These are phyloP conservation scores for Blastobotrys terrestris DNA, from an alignment of 805 yeast species.

Conservation along the genomic window DNA sequence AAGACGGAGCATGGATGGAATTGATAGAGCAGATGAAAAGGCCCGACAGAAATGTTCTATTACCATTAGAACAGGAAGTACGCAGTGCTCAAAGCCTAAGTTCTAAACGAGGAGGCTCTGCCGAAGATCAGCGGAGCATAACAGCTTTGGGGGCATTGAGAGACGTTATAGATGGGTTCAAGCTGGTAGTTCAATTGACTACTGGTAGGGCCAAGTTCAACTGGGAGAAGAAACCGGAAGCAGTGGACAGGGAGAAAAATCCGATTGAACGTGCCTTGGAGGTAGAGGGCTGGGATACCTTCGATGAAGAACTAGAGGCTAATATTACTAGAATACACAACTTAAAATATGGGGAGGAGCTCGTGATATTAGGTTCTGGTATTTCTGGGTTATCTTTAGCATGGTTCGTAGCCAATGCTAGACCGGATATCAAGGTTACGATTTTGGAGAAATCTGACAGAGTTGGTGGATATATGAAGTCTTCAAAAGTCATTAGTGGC, in stretches of 20 bases:
- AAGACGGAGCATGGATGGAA: conserved; percentile 2
- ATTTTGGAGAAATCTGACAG: conserved; percentile 50
- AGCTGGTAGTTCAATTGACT: conserved; percentile 2
- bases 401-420: conserved; percentile 44
- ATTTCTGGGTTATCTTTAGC: conserved; percentile 67
- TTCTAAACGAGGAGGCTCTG: no score
- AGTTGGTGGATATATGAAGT: conserved; percentile 76
- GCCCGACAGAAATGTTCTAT: conserved; percentile 4
- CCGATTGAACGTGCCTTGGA: conserved; percentile 5
- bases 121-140: neutral
- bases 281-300: conserved; percentile 22
- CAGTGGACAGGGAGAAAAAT: neutral
- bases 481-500: conserved; percentile 27
- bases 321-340: conserved; percentile 25
- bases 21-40: conserved; percentile 3
- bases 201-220: conserved; percentile 1
- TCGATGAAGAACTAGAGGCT: conserved; percentile 26
- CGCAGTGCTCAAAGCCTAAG: neutral
- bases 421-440: conserved; percentile 69
- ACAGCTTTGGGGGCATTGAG: neutral
- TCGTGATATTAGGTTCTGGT: conserved; percentile 84
- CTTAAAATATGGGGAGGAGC: conserved; percentile 31
- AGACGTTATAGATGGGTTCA: conserved; percentile 1
- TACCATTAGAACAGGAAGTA: neutral
- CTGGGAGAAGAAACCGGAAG: conserved; percentile 4